Base-by-base conservation (phyloP, 2,329 filamentous ascomycete species). In the Penicillium thymicola region DNA sequence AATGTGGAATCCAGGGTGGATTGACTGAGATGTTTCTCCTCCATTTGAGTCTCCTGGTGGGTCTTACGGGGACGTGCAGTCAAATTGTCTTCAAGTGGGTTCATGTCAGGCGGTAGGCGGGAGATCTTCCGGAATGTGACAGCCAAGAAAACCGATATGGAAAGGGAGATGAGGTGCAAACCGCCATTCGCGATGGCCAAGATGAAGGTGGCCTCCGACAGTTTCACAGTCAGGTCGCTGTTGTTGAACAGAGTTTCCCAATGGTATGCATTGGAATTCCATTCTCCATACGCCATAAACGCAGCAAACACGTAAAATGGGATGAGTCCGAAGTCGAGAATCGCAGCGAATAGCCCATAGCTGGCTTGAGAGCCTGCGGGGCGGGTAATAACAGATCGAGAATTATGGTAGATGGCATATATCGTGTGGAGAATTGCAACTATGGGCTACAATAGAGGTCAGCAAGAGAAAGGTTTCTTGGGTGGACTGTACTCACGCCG, bases 91-190 rank as follows among this genome's bases (percentile, higher is more conserved):
- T 97, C 92, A 14, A 97, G 81, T 2, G 93, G 93, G 71, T 97
- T 97, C 89, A 96, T 91, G 69, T 97, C 93, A 0, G 93, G 92
- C 6, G 93, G 93, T 71, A 97, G 82, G 21, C 82, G 79, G 5
- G 86, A 81, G 66, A 97, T 97, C 68, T 89, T 88, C 40, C 87
- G 85, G 83, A 97, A 97, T 64, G 89, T 84, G 51, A 89, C 71
- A 16, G 86, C 85, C 27, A 97, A 80, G 76, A 89, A 97, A 32
- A 90, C 70, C 5, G 90, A 90, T 36, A 95, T 78, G 18, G 79
- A 73, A 1, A 94, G 74, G 2, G 90, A 90, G 10, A 90, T 61
- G 0, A 89, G 66, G 70, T 96, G 92, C 21, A 96, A 70, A 1
- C 82, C 85, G 13, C 82, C 87, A 9, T 85, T 81, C 8, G 79